These are phyloP conservation scores for Paecilomyces niveus DNA, from an alignment of 2,329 filamentous ascomycete genomes.

Conservation along the genomic window DNA sequence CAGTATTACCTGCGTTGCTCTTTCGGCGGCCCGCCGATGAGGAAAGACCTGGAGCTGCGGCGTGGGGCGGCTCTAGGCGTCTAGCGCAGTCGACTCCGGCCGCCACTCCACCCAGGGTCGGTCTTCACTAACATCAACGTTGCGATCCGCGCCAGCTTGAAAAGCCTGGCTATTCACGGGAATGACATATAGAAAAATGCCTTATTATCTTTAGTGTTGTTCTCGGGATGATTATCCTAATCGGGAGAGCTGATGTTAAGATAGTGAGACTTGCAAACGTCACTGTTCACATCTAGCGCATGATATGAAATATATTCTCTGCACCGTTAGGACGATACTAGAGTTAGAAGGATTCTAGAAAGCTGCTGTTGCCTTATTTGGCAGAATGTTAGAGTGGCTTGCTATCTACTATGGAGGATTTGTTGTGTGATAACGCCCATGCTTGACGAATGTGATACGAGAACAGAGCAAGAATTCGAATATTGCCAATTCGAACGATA, in stretches of 20 bases:
- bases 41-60: not conserved
- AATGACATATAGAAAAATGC: not conserved
- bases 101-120: not conserved
- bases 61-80: not conserved
- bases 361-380: not conserved
- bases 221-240: not conserved
- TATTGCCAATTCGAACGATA: no score
- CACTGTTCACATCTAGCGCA: not conserved
- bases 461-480: no score
- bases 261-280: not conserved
- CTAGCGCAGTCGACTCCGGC: not conserved
- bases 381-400: no score
- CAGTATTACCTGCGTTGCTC: not conserved
- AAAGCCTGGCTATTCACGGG: not conserved
- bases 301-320: not conserved
- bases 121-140: not conserved
- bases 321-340: not conserved
- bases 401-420: no score
- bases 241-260: not conserved
- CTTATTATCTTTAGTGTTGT: not conserved
- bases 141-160: not conserved
- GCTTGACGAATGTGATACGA: no score
- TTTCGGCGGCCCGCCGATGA: not conserved
- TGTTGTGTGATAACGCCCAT: no score
- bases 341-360: not conserved